Base-by-base conservation (phyloP, 306 rosid genomes). In the Arachis hypogaea region DNA sequence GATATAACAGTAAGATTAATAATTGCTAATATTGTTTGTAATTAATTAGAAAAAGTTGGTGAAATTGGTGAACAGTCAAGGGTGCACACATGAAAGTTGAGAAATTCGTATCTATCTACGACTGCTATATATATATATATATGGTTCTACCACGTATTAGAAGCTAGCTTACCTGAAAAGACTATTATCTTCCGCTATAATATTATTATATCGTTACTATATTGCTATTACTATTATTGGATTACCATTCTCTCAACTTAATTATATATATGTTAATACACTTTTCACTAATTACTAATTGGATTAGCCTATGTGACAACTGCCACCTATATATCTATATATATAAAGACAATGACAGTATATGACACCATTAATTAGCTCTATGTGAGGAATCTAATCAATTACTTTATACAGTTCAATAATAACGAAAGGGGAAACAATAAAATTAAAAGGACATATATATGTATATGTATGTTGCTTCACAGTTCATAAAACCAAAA, bases 21-120 rank as follows among this genome's bases (percentile, higher is more conserved):
- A 33, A 69, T 56, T 65, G 63, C 22, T 33, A 40, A 33, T 33
- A 33, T 33, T 58, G 36, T 65, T 79, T 65, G 45, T n/a, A 63
- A 78, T 78, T 55, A 51, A 51, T 8, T 3, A 49, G 65, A 44
- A 29, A 65, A 78, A 82, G 89, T 87, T 84, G 93, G 92, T 84
- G 66, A 90, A 82, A 81, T 81, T n/a, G 92, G 84, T 87, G 85
- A 90, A 82, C 88, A 87, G 86, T 86, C 86, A 68, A 54, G 79
- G 69, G 59, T 74, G 69, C 73, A 77, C 44, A 10, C 70, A 66
- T 79, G 76, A 82, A 79, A 69, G 82, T 73, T 4, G 77, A 69
- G 77, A 73, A 61, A 72, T 77, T 45, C 57, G 42, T 72, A n/a
- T 68, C 60, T 59, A 64, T 64, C 59, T 49, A 44, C 51, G 49